These are phyloP conservation scores for Talaromyces verruculosus DNA, from an alignment of 2,329 filamentous ascomycete species.

Conservation along the genomic window DNA sequence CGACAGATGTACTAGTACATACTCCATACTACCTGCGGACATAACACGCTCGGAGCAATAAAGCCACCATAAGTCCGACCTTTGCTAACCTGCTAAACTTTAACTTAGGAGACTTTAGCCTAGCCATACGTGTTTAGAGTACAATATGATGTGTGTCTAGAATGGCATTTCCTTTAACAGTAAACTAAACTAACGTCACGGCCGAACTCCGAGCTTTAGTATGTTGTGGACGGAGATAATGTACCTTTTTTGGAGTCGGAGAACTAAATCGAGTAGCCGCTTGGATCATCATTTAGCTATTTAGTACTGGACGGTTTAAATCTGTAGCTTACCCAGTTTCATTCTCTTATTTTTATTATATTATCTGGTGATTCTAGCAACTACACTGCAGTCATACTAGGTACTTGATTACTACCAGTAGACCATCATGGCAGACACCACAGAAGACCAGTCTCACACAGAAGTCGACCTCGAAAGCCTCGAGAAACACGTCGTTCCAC, in stretches of 20 bases:
- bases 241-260: not conserved
- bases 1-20: not conserved
- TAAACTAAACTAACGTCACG: not conserved
- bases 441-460: not conserved
- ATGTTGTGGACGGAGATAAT: not conserved
- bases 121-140: too few species aligned
- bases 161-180: not conserved
- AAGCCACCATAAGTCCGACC: not conserved
- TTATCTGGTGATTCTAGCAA: not conserved
- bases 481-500: not conserved
- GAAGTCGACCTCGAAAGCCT: constrained; percentile 16
- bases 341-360: not conserved
- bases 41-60: not conserved
- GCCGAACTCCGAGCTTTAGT: not conserved
- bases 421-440: constrained; percentile 2
- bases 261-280: not conserved
- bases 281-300: not conserved
- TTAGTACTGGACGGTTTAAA: not conserved
- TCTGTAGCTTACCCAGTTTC: not conserved
- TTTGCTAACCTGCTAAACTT: not conserved
- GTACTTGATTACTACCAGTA: not conserved
- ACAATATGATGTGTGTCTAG: not conserved
- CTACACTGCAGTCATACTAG: not conserved
- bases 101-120: not conserved
- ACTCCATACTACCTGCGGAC: not conserved